phyloP scores from a whole-genome alignment of 192 early-diverging fungal genomes.

The Lunasporangiospora selenospora region DNA sequence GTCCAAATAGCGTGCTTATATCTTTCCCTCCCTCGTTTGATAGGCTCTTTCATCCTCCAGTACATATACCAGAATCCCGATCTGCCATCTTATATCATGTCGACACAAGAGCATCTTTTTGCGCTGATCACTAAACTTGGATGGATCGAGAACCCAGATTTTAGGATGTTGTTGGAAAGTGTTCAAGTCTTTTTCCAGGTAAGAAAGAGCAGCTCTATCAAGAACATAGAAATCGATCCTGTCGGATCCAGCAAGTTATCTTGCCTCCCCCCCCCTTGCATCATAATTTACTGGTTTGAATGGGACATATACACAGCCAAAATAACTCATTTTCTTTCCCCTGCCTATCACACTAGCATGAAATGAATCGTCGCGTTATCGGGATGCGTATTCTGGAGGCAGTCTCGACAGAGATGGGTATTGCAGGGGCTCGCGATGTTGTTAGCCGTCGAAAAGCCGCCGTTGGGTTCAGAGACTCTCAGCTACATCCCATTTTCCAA shows the following conservation, averaged over 20 bases:
- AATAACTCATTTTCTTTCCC: too few relatives aligned
- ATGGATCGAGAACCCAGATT: constrained; percentile 76
- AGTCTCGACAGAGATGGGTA: constrained; percentile 32
- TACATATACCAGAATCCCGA: constrained; percentile 62
- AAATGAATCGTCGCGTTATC: constrained; percentile 13
- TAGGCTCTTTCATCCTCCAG: constrained; percentile 60
- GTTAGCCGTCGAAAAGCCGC: constrained; percentile 31
- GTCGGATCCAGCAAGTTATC: too few relatives aligned
- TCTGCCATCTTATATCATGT: constrained; percentile 60
- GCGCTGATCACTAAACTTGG: constrained; percentile 69
- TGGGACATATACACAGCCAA: too few relatives aligned
- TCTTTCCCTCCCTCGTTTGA: background rate
- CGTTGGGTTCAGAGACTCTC: constrained; percentile 39
- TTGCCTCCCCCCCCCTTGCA: too few relatives aligned
- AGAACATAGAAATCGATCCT: too few relatives aligned
- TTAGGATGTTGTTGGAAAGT: constrained; percentile 57
- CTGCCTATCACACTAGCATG: constrained; percentile 5
- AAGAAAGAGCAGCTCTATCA: too few relatives aligned
- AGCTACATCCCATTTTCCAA: constrained; percentile 35
- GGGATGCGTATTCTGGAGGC: constrained; percentile 17
- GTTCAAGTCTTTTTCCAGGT: constrained; percentile 67
- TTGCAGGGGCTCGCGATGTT: constrained; percentile 11
- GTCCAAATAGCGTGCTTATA: too few relatives aligned
- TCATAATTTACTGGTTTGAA: too few relatives aligned
- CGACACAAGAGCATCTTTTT: constrained; percentile 63